Conservation (phyloP, 2,329 filamentous ascomycete genomes). For the Pseudogymnoascus sp. region DNA sequence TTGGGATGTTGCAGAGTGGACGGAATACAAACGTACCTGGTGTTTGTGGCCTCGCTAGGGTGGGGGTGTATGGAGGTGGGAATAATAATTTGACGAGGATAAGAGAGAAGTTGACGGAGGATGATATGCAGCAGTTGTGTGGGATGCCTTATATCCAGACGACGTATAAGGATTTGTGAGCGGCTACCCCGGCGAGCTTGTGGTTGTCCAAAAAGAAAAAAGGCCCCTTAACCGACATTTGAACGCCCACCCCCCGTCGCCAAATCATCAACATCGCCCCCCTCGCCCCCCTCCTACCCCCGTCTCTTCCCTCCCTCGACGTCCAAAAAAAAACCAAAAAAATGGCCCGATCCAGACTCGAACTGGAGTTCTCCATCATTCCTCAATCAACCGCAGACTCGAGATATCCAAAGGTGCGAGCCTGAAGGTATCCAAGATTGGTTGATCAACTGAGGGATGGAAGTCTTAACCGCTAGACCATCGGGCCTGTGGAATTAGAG, state of each 20-base stretch:
- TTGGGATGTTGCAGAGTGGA: slow-evolving; percentile 55
- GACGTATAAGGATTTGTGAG: slow-evolving; percentile 3
- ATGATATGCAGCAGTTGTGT: slow-evolving; percentile 25
- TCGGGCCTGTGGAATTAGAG: not conserved
- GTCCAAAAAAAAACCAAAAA: not conserved
- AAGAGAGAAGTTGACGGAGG: slow-evolving; percentile 19
- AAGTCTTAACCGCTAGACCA: slow-evolving; percentile 1
- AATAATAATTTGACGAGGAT: slow-evolving; percentile 21
- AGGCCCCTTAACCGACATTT: not conserved
- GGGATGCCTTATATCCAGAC: slow-evolving; percentile 14
- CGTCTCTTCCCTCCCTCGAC: not conserved
- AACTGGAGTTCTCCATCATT: not conserved
- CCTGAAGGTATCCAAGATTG: not conserved
- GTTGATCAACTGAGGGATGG: not conserved
- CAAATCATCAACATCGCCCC: not conserved
- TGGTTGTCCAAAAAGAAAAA: not conserved
- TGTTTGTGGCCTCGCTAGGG: not conserved
- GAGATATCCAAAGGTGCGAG: not conserved
- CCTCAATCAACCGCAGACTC: not conserved
- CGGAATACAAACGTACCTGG: slow-evolving; percentile 13
- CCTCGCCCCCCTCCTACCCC: not conserved
- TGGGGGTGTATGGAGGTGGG: not conserved
- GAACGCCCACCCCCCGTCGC: not conserved
- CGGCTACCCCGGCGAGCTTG: no score
- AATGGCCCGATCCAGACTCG: not conserved